These are phyloP conservation scores for Saturnispora ahearnii DNA, from an alignment of 805 yeast species.

Conservation along the genomic window DNA sequence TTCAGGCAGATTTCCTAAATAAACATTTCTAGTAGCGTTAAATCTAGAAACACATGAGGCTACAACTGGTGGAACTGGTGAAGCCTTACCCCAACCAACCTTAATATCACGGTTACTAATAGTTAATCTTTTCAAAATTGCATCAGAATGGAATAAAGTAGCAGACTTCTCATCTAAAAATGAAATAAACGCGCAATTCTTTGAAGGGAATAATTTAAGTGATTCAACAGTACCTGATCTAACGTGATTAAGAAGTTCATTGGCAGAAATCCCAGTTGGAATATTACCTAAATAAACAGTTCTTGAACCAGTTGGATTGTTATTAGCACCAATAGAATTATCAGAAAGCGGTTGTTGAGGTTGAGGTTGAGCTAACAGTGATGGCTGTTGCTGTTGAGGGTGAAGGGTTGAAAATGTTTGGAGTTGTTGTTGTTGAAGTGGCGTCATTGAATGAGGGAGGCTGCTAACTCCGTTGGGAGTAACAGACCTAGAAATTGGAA, in stretches of 20 bases:
- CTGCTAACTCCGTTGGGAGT: slow-evolving; percentile 5
- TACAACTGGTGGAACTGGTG: slow-evolving; percentile 66
- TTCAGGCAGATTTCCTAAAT: slow-evolving; percentile 64
- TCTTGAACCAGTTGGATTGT: slow-evolving; percentile 38
- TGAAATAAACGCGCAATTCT: slow-evolving; percentile 83
- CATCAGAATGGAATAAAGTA: slow-evolving; percentile 85
- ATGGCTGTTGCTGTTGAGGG: background rate
- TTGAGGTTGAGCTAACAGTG: slow-evolving; percentile 7
- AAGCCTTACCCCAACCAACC: slow-evolving; percentile 89
- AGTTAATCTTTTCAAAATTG: slow-evolving; percentile 71
- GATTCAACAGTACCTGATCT: slow-evolving; percentile 84
- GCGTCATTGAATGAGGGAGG: slow-evolving; percentile 7
- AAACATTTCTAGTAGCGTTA: slow-evolving; percentile 91
- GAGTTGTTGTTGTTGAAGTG: slow-evolving; percentile 3
- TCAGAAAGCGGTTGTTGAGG: background rate
- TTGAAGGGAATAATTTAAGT: slow-evolving; percentile 68
- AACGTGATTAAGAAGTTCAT: slow-evolving; percentile 81
- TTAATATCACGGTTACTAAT: slow-evolving; percentile 76
- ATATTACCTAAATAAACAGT: slow-evolving; percentile 87
- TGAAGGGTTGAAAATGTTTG: background rate
- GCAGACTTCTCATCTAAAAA: slow-evolving; percentile 87
- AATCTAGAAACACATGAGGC: slow-evolving; percentile 69
- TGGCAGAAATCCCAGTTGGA: slow-evolving; percentile 70
- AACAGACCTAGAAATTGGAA: slow-evolving; percentile 4
- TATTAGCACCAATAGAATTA: background rate